Conservation (phyloP, 345 rosid genomes). For the Lenwebbia sp. region DNA sequence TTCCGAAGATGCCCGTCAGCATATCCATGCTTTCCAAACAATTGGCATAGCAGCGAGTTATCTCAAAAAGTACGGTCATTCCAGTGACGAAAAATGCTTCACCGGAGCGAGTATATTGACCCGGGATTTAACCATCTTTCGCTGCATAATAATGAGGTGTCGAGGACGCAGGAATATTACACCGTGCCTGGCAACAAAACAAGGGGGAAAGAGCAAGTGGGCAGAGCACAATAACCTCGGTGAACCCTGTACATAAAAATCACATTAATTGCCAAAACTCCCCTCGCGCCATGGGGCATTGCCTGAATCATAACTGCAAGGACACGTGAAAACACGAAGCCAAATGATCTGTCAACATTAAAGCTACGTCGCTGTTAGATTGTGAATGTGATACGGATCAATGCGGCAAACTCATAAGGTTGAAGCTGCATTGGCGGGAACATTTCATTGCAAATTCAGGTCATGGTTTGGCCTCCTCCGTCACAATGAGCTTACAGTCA, state of each 20-base stretch:
- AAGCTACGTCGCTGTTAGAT: neutral
- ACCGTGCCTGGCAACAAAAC: neutral
- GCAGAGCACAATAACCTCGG: neutral
- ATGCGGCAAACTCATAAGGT: neutral
- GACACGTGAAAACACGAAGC: neutral
- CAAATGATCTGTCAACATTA: neutral
- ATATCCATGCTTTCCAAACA: neutral
- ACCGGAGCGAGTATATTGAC: neutral
- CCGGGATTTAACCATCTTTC: neutral
- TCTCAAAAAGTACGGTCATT: neutral
- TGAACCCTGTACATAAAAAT: neutral
- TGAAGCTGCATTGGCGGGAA: neutral
- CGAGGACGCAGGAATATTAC: neutral
- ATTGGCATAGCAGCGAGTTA: neutral
- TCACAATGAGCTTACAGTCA: neutral
- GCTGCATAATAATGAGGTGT: neutral
- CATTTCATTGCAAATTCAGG: neutral
- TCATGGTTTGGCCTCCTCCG: neutral
- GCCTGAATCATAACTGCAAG: neutral
- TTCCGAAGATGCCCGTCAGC: neutral
- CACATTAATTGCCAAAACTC: neutral
- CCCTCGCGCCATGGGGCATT: neutral
- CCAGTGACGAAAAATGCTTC: neutral
- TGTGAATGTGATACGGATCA: neutral
- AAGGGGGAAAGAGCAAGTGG: neutral